Evolutionary conservation across 116 monocot species (phyloP).

Genomic region (Papilionanthe hybrid): DNA sequence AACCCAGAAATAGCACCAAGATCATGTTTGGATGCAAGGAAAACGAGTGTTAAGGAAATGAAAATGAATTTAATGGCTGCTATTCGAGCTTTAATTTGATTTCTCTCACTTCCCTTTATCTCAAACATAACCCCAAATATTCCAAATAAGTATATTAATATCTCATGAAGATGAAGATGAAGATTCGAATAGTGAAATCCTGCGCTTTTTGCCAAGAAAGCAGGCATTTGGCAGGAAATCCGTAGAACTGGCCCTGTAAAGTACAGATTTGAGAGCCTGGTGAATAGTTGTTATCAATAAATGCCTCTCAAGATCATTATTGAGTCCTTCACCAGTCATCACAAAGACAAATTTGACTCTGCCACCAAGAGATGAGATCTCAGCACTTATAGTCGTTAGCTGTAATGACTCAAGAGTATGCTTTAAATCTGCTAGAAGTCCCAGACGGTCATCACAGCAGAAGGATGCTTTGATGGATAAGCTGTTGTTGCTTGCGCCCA

Average conservation of each 20-base stretch:
- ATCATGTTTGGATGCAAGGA: neutral
- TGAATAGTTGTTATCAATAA: constrained; percentile 25
- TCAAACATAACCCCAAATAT: neutral
- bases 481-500: constrained; percentile 12
- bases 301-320: constrained; percentile 17
- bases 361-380: constrained; percentile 63
- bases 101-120: neutral
- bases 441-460: constrained; percentile 64
- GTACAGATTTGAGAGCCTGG: constrained; percentile 47
- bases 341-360: constrained; percentile 52
- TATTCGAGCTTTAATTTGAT: neutral
- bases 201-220: constrained; percentile 20
- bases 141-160: neutral
- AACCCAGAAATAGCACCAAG: too few relatives aligned
- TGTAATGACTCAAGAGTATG: constrained; percentile 35
- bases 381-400: constrained; percentile 42
- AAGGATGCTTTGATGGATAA: constrained; percentile 49
- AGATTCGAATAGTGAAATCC: constrained; percentile 34
- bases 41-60: neutral
- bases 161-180: constrained; percentile 40
- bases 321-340: constrained; percentile 23
- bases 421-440: constrained; percentile 57
- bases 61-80: neutral
- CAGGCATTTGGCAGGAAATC: constrained; percentile 37
- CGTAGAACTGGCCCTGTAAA: constrained; percentile 30